A percentile compares a stretch with the other conserved stretches of the same genome.
phyloP scores from a whole-genome alignment of 2,329 filamentous ascomycete genomes.

The Chrysoporthe deuterocubensis region DNA sequence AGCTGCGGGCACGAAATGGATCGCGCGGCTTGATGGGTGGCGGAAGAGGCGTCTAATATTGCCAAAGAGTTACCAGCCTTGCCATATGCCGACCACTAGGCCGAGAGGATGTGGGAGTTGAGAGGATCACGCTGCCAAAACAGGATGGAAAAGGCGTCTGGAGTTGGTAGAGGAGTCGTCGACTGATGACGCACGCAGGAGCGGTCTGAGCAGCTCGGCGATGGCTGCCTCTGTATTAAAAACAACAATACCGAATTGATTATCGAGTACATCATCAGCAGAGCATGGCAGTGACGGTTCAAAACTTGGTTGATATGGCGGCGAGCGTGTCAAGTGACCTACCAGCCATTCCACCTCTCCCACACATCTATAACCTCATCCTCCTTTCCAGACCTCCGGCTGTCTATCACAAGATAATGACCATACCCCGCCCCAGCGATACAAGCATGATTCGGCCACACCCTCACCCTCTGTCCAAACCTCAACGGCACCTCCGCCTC shows the following conservation, averaged over 20 bases:
- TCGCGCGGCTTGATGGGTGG: neutral
- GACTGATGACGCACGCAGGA: conserved; percentile 18
- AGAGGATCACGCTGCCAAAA: conserved; percentile 8
- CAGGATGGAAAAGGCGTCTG: conserved; percentile 25
- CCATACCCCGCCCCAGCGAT: conserved; percentile 73
- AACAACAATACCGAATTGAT: conserved; percentile 12
- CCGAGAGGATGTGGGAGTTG: neutral
- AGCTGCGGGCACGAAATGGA: neutral
- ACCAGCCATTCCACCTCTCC: conserved; percentile 74
- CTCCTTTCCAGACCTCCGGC: conserved; percentile 53
- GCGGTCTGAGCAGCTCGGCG: conserved; percentile 13
- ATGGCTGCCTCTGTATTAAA: conserved; percentile 21
- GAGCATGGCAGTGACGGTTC: neutral
- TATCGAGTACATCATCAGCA: conserved; percentile 1
- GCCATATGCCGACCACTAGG: neutral
- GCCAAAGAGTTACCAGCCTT: neutral
- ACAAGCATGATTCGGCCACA: conserved; percentile 85
- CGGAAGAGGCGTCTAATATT: neutral
- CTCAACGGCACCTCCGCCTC: conserved; percentile 52
- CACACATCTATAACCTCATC: conserved; percentile 76
- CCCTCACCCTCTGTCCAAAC: conserved; percentile 68
- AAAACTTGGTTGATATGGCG: too few relatives aligned
- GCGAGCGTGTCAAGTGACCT: conserved; percentile 15
- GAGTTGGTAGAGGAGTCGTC: conserved; percentile 26
- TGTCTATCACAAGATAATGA: conserved; percentile 77